Base-by-base conservation (phyloP, 805 yeast genomes). In the Yamadazyma olivae region DNA sequence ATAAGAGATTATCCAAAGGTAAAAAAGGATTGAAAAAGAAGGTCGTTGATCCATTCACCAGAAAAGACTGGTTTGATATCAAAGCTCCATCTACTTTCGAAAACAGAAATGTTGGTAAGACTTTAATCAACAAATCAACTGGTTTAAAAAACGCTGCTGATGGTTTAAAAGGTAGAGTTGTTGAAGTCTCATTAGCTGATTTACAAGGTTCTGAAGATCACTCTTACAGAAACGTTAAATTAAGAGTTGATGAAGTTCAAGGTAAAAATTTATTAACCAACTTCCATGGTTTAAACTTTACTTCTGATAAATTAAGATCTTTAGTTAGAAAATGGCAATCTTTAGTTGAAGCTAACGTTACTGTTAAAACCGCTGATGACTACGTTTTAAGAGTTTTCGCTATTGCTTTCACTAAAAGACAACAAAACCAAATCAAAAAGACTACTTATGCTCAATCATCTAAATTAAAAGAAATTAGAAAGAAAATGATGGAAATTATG, bases 241-340 rank as follows among this genome's bases (percentile, higher is more conserved):
- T 91, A 75, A 89, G 97, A 78, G 95, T 91, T 59, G 98, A 90
- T 64, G 98, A 91, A 77, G 96, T 90, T 58, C 96, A 91, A 78
- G 98, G 97, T 77, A 87, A 88, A 79, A 89, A 90, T 83, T 80
- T 90, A 66, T 80, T 90, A 70, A 90, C 98, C 79, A 91, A 91
- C 95, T 91, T 90, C 95, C 97, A 90, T 81, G 98, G 98, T 64
- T 74, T 91, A 74, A 95, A 89, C 79, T 90, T 91, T 83, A 90
- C 98, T 64, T 78, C 95, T 53, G 97, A 90, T 79, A 91, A 91
- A 80, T 78, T 91, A 68, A 87, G 95, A 78, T 90, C 97, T 42
- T 80, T 91, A 71, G 97, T 90, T 51, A 88, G 97, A 83, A 90
- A 91, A 75, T 91, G 97, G 97, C 98, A 90, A 80, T 81, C 96